phyloP scores from a whole-genome alignment of 1,284 basidiomycete genomes.

The Ustilago nuda region DNA sequence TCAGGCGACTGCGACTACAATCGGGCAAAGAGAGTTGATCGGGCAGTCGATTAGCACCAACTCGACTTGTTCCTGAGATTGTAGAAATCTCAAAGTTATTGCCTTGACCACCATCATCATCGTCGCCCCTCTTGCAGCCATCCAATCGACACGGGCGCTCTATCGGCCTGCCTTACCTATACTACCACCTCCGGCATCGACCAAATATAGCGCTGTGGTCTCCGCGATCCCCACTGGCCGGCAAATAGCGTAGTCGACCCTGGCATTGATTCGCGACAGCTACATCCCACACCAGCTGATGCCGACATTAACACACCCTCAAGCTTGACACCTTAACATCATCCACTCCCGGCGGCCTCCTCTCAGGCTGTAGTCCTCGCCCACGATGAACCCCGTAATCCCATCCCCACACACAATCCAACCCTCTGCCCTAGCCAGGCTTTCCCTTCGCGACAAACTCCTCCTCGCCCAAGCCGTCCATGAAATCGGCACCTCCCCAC shows the following conservation, averaged over 20 bases:
- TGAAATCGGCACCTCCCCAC: constrained; percentile 58
- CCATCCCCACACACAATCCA: constrained; percentile 42
- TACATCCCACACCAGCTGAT: background rate
- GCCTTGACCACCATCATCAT: constrained; percentile 2
- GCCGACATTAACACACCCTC: background rate
- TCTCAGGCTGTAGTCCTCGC: background rate
- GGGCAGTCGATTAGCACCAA: background rate
- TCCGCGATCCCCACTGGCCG: background rate
- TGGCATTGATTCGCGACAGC: background rate
- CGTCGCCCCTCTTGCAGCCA: background rate
- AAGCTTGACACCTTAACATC: background rate
- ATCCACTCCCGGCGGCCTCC: too few species aligned
- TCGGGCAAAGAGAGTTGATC: background rate
- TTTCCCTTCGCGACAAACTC: constrained; percentile 60
- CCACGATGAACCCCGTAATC: constrained; percentile 42
- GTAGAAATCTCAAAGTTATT: constrained; percentile 1
- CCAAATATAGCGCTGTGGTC: too few species aligned
- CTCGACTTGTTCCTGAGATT: background rate
- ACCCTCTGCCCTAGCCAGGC: constrained; percentile 46
- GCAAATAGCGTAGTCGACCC: background rate
- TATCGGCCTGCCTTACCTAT: too few species aligned
- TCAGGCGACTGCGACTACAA: background rate
- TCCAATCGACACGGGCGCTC: background rate
- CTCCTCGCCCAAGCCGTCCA: constrained; percentile 65
- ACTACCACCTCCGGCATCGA: too few species aligned